Percentiles rank a stretch among this genome's conserved stretches.
Evolutionary conservation across 1,139 yeast genomes (phyloP).

Genomic region (Pneumocystis carinii): DNA sequence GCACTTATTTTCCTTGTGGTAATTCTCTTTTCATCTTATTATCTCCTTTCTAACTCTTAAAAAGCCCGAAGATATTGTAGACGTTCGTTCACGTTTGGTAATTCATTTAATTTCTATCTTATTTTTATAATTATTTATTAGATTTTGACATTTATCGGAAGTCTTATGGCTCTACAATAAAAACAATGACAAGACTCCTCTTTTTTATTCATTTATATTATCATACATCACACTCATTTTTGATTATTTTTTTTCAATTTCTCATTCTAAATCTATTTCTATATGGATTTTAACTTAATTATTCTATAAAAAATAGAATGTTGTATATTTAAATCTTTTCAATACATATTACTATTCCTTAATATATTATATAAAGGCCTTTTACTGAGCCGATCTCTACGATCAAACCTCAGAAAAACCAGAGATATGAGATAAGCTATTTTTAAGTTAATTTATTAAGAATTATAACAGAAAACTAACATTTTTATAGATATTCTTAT

Average conservation of each 20-base stretch:
- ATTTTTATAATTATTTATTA: not conserved
- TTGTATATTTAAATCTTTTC: too few species aligned
- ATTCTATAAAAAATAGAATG: too few species aligned
- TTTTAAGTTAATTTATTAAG: not conserved
- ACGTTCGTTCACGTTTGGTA: slow-evolving; percentile 71
- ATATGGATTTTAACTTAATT: too few species aligned
- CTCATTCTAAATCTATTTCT: not conserved
- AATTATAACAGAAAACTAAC: not conserved
- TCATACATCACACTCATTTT: not conserved
- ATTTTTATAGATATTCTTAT: not conserved
- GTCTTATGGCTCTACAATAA: slow-evolving; percentile 44
- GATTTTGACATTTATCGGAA: slow-evolving; percentile 85
- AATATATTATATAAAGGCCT: too few species aligned
- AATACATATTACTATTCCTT: too few species aligned
- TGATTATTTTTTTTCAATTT: not conserved
- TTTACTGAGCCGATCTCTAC: not conserved
- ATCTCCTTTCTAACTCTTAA: not conserved
- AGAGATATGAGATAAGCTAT: not conserved
- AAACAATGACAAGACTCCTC: not conserved
- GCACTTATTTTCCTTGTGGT: slow-evolving; percentile 87
- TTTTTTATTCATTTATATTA: not conserved
- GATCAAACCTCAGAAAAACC: not conserved
- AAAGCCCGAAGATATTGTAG: slow-evolving; percentile 88
- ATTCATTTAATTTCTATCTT: not conserved
- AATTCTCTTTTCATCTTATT: not conserved